Percentiles rank a stretch among this genome's conserved stretches.
Evolutionary conservation across 768 basidiomycete species (phyloP).

Genomic region (Rhodotorula kratochvilovae): DNA sequence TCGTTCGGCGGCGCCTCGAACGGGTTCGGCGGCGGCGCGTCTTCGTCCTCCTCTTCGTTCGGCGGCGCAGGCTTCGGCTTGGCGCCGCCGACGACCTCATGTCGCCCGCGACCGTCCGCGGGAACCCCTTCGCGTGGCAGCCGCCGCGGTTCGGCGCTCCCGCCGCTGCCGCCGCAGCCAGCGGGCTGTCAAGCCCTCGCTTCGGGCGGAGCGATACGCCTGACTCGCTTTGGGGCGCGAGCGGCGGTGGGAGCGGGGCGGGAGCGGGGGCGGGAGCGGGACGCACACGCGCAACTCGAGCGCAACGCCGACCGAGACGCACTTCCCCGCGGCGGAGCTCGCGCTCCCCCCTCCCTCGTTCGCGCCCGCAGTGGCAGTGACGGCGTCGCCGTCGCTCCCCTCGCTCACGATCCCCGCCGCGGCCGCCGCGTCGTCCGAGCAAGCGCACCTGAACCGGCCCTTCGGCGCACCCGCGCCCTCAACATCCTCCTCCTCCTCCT

Average conservation of each 20-base stretch:
- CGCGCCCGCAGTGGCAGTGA: neutral
- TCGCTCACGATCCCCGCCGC: neutral
- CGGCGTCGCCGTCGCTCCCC: constrained; percentile 21
- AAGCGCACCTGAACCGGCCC: constrained; percentile 7
- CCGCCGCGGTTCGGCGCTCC: neutral
- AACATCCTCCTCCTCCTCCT: neutral
- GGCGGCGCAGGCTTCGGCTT: neutral
- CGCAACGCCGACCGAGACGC: constrained; percentile 16
- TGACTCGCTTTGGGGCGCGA: neutral
- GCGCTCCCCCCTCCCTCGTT: neutral
- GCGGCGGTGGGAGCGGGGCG: neutral
- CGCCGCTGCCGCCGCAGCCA: neutral
- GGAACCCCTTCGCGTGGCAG: constrained; percentile 15
- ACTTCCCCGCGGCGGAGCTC: neutral
- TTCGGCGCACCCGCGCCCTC: constrained; percentile 1
- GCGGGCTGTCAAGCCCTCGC: neutral
- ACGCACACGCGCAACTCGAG: neutral
- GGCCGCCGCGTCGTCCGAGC: neutral
- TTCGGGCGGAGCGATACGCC: neutral
- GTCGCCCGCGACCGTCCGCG: constrained; percentile 14
- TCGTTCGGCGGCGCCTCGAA: neutral
- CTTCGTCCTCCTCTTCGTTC: neutral
- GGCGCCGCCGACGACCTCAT: constrained; percentile 16
- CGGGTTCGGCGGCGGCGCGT: constrained; percentile 8
- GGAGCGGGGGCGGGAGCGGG: neutral